Base-by-base conservation (phyloP, 805 yeast species). In the Grigorovia jiainica region DNA sequence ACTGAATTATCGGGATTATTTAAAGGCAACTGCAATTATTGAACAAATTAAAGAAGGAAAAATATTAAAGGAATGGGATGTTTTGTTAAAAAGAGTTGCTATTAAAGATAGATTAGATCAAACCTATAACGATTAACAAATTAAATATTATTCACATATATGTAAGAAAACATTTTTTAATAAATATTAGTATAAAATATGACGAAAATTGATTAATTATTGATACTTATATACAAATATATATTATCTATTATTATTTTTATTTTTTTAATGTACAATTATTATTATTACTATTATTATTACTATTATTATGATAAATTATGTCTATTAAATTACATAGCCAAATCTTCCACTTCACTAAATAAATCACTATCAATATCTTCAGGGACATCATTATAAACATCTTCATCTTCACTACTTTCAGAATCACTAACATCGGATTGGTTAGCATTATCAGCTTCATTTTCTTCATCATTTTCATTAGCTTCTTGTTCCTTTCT, bases 291-390 rank as follows among this genome's bases (percentile, higher is more conserved):
- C n/a, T n/a, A n/a, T n/a, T n/a, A 13, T 34, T 34, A 11, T 34
- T 34, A n/a, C 17, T 15, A 19, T 19, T 34, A 10, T 23, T 16
- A 5, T 36, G n/a, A 9, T 36, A 9, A 18, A 17, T 24, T 17
- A 36, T 19, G 21, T 19, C 3, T 6, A 25, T 39, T 16, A 8
- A 32, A 17, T 38, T 21, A 44, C 32, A 42, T 32, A 34, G 42
- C 43, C n/a, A 27, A 27, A 20, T 47, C 52, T 38, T 68, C 72
- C 34, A 69, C 64, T 19, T 67, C 73, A 50, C 72, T 69, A 57
- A 58, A 67, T 37, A 69, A 51, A 47, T 70, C 76, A 47, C 74
- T 68, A 42, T 71, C 75, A 43, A 67, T 54, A 48, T 66, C 72
- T 48, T 66, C 71, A 17, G 71, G 72, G 15, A 66, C 61, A 40